Base-by-base conservation (phyloP, 345 rosid genomes). In the Camelina hispida region DNA sequence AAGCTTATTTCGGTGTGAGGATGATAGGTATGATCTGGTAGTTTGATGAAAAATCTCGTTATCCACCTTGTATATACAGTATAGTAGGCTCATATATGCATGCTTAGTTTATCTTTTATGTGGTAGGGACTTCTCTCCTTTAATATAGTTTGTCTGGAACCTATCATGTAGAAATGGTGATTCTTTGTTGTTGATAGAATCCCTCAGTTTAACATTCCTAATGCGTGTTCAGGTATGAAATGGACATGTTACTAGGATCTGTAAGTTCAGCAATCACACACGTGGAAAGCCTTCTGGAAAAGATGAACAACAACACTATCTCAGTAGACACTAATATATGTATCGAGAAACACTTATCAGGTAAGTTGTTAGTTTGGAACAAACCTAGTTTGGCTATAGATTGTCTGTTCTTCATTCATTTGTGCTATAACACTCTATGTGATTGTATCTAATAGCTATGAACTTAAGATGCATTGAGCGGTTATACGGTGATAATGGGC, bases 1-100 rank as follows among this genome's bases (percentile, higher is more conserved):
- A 83, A 91, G 93, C 87, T 83, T 95, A 74, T 95, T 95, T 80
- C 89, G 91, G 47, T 93, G 99, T 68, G 99, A 96, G 82, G 99
- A 96, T 79, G 99, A 96, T 86, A 89, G 97, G 99, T 94, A 78
- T 66, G 80, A 53, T 71, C 61, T 77, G 23, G 52, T 70, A 48
- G 61, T 48, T 63, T 51, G 63, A 58, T 64, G 22, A 13, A 1
- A 72, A 59, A 5, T 22, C 43, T 28, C 62, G n/a, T 32, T 48
- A 56, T 47, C 32, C 9, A 52, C 57, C 20, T 59, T 7, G 9
- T 47, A 40, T 64, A 28, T 56, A 20, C 44, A 53, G 38, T 23
- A 43, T 25, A 72, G 14, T 47, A 16, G 56, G 51, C 62, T 61
- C 40, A 32, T 43, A 30, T 34, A 34, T 73, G 66, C 58, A 35